Percentiles rank a stretch among this genome's conserved stretches.
These are phyloP conservation scores for Geotrichum siamense DNA, from an alignment of 1,139 yeast species.

Conservation along the genomic window DNA sequence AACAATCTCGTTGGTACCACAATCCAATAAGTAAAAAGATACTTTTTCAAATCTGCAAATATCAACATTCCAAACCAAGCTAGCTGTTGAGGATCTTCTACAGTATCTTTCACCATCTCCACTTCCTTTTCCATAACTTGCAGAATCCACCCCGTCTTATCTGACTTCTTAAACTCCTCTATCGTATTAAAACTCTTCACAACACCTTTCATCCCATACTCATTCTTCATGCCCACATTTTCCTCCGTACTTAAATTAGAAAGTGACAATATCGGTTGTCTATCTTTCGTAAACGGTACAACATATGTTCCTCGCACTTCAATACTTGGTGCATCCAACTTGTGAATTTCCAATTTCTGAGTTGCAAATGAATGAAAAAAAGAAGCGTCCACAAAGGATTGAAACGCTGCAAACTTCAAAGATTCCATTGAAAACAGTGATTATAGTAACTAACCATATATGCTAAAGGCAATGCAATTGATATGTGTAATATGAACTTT, in stretches of 20 bases:
- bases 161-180: conserved; percentile 66
- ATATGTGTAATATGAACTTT: too few relatives aligned
- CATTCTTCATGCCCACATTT: neutral
- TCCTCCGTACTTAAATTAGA: conserved; percentile 26
- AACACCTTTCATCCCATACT: neutral
- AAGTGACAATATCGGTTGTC: conserved; percentile 23
- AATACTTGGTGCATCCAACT: conserved; percentile 47
- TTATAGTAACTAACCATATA: too few relatives aligned
- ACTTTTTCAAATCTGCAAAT: conserved; percentile 84
- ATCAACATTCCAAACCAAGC: conserved; percentile 53
- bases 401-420: conserved; percentile 45
- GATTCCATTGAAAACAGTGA: too few relatives aligned
- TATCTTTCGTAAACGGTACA: conserved; percentile 38
- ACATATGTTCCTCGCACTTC: conserved; percentile 40
- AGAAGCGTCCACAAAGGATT: conserved; percentile 75
- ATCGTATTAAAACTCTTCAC: conserved; percentile 68
- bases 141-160: conserved; percentile 52
- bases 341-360: conserved; percentile 58
- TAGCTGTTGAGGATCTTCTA: conserved; percentile 38
- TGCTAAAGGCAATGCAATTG: too few relatives aligned
- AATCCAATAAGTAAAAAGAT: conserved; percentile 83
- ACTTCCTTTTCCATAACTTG: conserved; percentile 38
- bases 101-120: conserved; percentile 34
- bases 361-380: conserved; percentile 71
- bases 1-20: conserved; percentile 57